phyloP scores from a whole-genome alignment of 345 rosid genomes.

The Citrus cavaleriei region DNA sequence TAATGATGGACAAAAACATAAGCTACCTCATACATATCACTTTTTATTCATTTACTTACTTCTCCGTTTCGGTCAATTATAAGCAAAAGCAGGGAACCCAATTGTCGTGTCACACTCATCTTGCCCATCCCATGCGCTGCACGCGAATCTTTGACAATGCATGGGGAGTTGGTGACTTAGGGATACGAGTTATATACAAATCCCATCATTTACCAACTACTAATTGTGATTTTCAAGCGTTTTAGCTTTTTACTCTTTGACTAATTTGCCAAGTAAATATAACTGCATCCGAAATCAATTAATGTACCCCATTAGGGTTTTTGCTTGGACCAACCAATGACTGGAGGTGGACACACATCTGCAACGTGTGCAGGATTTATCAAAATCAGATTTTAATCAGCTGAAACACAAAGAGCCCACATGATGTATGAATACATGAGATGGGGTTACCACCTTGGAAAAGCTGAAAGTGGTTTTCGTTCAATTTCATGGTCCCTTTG shows the following conservation, averaged over 20 bases:
- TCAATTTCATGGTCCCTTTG: neutral
- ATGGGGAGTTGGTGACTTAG: constrained; percentile 12
- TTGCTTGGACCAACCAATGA: neutral
- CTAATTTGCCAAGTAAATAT: constrained; percentile 9
- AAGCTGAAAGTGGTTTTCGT: constrained; percentile 28
- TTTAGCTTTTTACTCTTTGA: constrained; percentile 11
- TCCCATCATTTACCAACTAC: constrained; percentile 36
- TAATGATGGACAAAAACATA: constrained; percentile 9
- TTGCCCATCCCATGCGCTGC: constrained; percentile 39
- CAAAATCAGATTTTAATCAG: neutral
- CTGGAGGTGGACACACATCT: neutral
- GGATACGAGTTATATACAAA: constrained; percentile 7
- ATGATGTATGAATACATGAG: constrained; percentile 5
- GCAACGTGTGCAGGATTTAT: neutral
- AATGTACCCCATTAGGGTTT: neutral
- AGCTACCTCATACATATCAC: neutral
- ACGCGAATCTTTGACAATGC: constrained; percentile 48
- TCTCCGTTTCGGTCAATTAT: constrained; percentile 9
- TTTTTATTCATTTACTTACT: neutral
- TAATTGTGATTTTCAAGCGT: constrained; percentile 21
- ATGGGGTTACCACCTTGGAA: constrained; percentile 18
- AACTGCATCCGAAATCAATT: neutral
- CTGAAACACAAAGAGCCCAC: constrained; percentile 19
- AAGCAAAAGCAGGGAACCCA: constrained; percentile 25
- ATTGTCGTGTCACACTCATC: constrained; percentile 42